Percentiles rank a stretch among this genome's conserved stretches.
Conservation (phyloP, 23 red algal species). For the Chondrus crispus region DNA sequence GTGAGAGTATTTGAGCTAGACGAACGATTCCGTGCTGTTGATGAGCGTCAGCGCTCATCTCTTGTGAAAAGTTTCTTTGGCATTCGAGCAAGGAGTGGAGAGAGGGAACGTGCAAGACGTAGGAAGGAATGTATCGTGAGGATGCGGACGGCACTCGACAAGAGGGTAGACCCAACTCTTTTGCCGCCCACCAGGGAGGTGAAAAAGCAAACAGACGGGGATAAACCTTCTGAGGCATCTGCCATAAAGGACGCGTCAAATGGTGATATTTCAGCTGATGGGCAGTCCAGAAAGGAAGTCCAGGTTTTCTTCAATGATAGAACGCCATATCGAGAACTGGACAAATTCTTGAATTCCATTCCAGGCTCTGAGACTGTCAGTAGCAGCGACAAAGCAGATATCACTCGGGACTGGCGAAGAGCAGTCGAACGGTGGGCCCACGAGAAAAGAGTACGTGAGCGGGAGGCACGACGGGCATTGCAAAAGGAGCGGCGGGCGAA, state of each 20-base stretch:
- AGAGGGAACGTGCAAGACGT: not conserved
- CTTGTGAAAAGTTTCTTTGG: slow-evolving; percentile 32
- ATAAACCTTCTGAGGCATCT: too few species aligned
- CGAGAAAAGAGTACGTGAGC: slow-evolving; percentile 13
- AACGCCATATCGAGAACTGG: slow-evolving; percentile 49
- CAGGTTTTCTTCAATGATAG: slow-evolving; percentile 30
- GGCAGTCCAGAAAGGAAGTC: too few species aligned
- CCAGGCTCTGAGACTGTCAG: not conserved
- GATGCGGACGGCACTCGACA: slow-evolving; percentile 10
- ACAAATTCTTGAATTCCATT: not conserved
- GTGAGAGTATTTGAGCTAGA: slow-evolving; percentile 37
- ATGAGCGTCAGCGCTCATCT: slow-evolving; percentile 10
- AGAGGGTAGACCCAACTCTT: slow-evolving; percentile 36
- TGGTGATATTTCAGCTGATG: not conserved
- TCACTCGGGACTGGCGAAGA: slow-evolving; percentile 30
- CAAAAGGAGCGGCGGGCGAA: not conserved
- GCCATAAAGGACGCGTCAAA: too few species aligned
- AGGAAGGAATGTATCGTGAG: slow-evolving; percentile 4
- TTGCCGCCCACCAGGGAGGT: not conserved
- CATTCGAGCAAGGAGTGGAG: not conserved
- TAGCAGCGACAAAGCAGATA: slow-evolving; percentile 3
- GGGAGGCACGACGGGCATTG: slow-evolving; percentile 2
- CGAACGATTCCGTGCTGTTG: slow-evolving; percentile 38
- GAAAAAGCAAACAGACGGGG: too few species aligned
- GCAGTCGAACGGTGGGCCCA: slow-evolving; percentile 19